phyloP scores from a whole-genome alignment of 495 filamentous ascomycete genomes.

The Tuber borchii region DNA sequence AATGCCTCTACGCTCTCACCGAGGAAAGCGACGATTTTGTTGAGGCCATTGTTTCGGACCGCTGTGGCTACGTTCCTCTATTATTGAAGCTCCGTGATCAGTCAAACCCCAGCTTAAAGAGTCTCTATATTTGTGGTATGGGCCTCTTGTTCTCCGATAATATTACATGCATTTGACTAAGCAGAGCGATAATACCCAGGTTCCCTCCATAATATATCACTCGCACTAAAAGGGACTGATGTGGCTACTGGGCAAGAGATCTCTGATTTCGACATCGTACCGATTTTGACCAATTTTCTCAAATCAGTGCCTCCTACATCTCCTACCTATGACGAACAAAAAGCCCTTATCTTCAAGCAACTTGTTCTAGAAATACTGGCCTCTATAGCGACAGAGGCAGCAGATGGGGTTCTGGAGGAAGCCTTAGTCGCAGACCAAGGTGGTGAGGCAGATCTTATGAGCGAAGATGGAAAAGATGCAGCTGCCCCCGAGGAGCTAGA shows the following conservation, averaged over 20 bases:
- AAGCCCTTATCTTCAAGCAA: conserved; percentile 43
- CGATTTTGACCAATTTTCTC: conserved; percentile 27
- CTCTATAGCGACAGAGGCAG: conserved; percentile 54
- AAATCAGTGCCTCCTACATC: conserved; percentile 21
- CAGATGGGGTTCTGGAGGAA: conserved; percentile 42
- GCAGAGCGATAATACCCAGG: conserved; percentile 11
- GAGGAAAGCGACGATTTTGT: conserved; percentile 46
- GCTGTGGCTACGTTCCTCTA: conserved; percentile 24
- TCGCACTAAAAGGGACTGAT: conserved; percentile 20
- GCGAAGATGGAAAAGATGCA: conserved; percentile 36
- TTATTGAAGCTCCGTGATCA: conserved; percentile 28
- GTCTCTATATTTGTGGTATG: conserved; percentile 30
- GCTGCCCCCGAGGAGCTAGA: conserved; percentile 41
- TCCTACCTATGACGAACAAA: conserved; percentile 16
- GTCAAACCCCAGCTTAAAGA: conserved; percentile 17
- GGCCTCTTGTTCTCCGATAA: background rate
- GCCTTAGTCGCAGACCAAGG: conserved; percentile 35
- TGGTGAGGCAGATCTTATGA: conserved; percentile 31
- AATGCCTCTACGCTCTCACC: conserved; percentile 51
- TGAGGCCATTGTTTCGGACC: conserved; percentile 26
- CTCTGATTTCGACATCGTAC: conserved; percentile 34
- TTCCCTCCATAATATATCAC: conserved; percentile 39
- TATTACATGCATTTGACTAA: conserved; percentile 16
- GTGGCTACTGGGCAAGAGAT: conserved; percentile 17
- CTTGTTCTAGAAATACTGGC: conserved; percentile 53